phyloP scores from a whole-genome alignment of 768 basidiomycete species.

The Daedalea quercina region DNA sequence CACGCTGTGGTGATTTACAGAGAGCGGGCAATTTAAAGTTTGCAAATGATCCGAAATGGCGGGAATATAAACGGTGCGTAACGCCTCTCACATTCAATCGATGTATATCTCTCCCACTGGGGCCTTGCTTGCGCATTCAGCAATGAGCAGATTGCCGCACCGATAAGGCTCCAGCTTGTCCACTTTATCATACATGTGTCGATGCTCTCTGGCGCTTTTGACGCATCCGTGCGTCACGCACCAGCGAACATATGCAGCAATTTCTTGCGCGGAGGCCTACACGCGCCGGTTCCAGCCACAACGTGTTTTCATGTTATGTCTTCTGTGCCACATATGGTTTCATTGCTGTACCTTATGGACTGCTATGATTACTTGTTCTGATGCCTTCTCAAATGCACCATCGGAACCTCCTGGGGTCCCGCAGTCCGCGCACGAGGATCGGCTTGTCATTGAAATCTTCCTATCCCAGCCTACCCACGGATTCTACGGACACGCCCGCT shows the following conservation, averaged over 20 bases:
- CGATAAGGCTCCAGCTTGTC: neutral
- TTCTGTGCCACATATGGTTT: neutral
- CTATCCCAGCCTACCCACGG: neutral
- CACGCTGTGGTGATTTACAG: constrained; percentile 9
- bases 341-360: neutral
- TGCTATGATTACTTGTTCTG: neutral
- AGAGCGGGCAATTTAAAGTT: constrained; percentile 47
- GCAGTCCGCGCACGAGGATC: neutral
- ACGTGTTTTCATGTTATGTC: neutral
- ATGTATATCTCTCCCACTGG: neutral
- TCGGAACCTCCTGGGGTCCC: neutral
- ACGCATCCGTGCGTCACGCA: neutral
- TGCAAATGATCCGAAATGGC: constrained; percentile 46
- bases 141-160: neutral
- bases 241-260: neutral
- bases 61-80: constrained; percentile 50
- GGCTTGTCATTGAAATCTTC: neutral
- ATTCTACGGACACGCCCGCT: neutral
- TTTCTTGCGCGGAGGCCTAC: neutral
- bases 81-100: neutral
- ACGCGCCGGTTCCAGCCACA: neutral
- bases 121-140: neutral
- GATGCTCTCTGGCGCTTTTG: neutral
- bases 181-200: neutral
- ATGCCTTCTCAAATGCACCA: neutral